Percentiles rank a stretch among this genome's conserved stretches.
These are phyloP conservation scores for Rhizopogon vesiculosus DNA, from an alignment of 768 basidiomycete species.

Conservation along the genomic window DNA sequence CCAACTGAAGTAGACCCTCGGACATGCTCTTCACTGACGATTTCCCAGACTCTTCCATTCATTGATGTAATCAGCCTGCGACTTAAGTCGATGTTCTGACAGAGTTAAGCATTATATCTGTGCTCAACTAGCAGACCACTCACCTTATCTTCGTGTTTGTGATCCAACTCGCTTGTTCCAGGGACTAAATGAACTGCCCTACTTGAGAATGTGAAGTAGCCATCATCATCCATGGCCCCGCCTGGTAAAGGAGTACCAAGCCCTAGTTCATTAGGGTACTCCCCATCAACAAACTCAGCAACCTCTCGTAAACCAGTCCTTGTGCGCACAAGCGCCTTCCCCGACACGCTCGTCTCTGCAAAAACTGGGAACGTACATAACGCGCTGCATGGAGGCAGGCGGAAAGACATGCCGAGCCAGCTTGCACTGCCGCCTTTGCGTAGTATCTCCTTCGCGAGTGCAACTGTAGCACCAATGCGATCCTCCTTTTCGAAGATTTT, in stretches of 20 bases:
- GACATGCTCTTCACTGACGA: background rate
- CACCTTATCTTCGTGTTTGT: too few relatives aligned
- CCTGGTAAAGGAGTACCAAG: background rate
- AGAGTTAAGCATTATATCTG: too few relatives aligned
- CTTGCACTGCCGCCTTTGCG: conserved; percentile 1
- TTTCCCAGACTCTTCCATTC: background rate
- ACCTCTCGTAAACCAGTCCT: background rate
- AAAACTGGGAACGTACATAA: conserved; percentile 1
- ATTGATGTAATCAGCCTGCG: background rate
- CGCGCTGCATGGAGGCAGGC: background rate
- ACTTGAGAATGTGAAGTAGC: background rate
- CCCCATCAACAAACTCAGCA: background rate
- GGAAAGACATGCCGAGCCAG: conserved; percentile 4
- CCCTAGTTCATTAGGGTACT: background rate
- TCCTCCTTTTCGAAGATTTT: background rate
- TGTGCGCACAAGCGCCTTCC: conserved; percentile 1
- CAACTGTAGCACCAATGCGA: conserved; percentile 1
- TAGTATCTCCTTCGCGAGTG: background rate
- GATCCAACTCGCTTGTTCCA: too few relatives aligned
- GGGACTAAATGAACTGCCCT: background rate
- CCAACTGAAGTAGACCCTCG: background rate
- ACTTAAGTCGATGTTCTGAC: too few relatives aligned
- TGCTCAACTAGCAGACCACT: too few relatives aligned
- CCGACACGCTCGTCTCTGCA: background rate
- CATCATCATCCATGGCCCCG: background rate